These are phyloP conservation scores for Septoria linicola DNA, from an alignment of 2,329 filamentous ascomycete genomes.

Conservation along the genomic window DNA sequence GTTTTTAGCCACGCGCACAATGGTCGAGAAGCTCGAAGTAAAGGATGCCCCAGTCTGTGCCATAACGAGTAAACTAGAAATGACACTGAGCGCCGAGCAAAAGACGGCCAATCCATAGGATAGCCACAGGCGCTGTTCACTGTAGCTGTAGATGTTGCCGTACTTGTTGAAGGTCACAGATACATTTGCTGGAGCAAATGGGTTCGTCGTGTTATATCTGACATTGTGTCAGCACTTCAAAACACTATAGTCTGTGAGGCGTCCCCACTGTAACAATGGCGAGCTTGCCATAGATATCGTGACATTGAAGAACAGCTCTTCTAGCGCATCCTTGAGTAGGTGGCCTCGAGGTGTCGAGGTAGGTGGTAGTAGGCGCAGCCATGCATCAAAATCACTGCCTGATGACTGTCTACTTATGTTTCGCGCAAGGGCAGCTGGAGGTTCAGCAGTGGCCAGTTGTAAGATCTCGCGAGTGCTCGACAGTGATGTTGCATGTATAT, in stretches of 20 bases:
- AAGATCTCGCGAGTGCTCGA: neutral
- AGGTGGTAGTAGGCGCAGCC: neutral
- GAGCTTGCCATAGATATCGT: constrained; percentile 18
- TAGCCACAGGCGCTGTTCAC: constrained; percentile 14
- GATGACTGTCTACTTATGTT: too few relatives aligned
- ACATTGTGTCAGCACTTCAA: too few relatives aligned
- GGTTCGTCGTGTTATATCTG: constrained; percentile 6
- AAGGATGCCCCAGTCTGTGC: too few relatives aligned
- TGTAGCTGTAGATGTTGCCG: constrained; percentile 21
- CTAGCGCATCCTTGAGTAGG: neutral
- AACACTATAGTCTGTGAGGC: too few relatives aligned
- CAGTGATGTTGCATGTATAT: neutral
- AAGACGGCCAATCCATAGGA: constrained; percentile 22
- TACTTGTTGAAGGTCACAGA: constrained; percentile 5
- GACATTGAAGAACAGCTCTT: constrained; percentile 19
- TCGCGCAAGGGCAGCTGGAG: too few relatives aligned
- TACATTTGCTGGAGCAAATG: constrained; percentile 3
- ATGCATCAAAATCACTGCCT: neutral
- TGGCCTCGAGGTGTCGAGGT: neutral
- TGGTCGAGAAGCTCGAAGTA: too few relatives aligned
- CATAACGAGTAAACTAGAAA: too few relatives aligned
- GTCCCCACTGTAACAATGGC: constrained; percentile 3
- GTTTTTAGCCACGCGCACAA: too few relatives aligned
- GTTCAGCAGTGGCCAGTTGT: too few relatives aligned
- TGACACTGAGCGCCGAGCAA: too few relatives aligned